These are phyloP conservation scores for Barbatosphaeria neglecta DNA, from an alignment of 495 filamentous ascomycete species.

Conservation along the genomic window DNA sequence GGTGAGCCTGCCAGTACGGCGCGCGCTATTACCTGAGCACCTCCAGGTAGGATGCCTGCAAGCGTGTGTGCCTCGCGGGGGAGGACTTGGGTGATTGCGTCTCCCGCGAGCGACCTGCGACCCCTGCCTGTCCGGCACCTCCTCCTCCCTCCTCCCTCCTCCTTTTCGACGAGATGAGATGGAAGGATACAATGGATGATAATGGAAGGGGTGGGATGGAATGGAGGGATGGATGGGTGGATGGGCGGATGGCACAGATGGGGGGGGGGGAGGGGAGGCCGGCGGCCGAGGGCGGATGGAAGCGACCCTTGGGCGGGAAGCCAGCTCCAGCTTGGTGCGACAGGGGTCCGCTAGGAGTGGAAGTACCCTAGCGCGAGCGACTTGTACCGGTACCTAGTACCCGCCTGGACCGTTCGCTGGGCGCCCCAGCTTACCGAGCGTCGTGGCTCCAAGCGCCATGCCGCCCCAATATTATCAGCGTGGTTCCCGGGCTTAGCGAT, in stretches of 20 bases:
- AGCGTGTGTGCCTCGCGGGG: background rate
- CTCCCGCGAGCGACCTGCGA: no score
- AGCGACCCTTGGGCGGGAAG: no score
- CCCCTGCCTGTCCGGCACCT: background rate
- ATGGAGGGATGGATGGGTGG: no score
- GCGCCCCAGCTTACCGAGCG: background rate
- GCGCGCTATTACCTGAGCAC: no score
- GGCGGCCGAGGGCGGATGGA: background rate
- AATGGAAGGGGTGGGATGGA: no score
- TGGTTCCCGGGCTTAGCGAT: slow-evolving; percentile 14
- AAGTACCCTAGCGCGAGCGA: background rate
- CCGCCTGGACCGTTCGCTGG: background rate
- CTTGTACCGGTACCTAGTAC: background rate
- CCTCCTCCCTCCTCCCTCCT: background rate
- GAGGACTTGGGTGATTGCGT: no score
- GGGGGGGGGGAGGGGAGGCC: background rate
- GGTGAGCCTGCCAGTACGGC: no score
- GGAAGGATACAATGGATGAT: no score
- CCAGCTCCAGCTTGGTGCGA: no score
- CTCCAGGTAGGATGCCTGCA: no score
- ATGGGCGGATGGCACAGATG: background rate
- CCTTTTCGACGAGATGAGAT: background rate
- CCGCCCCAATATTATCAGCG: slow-evolving; percentile 20
- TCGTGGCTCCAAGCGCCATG: slow-evolving; percentile 18
- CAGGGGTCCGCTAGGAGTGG: background rate